Evolutionary conservation across 2,329 filamentous ascomycete genomes (phyloP).

Genomic region (Biscogniauxia marginata): DNA sequence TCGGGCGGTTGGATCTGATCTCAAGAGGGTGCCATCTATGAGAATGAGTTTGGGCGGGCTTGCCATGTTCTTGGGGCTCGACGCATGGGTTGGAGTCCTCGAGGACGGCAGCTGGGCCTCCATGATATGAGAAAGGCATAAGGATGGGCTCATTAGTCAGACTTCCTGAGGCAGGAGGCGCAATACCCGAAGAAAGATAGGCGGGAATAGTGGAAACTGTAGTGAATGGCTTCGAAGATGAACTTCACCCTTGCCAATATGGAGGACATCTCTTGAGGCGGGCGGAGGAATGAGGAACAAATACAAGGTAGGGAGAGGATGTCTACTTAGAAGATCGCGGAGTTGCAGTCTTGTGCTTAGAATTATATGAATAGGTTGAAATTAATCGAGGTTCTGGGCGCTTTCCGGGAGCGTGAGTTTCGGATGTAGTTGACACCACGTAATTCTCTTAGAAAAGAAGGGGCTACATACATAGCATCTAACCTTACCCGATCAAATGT

Average conservation of each 20-base stretch:
- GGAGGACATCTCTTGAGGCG: conserved; percentile 19
- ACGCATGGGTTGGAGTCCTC: conserved; percentile 6
- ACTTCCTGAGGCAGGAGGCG: conserved; percentile 10
- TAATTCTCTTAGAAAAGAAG: too few relatives aligned
- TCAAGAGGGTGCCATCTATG: conserved; percentile 17
- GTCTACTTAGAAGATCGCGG: too few relatives aligned
- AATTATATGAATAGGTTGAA: too few relatives aligned
- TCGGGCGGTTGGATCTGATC: conserved; percentile 6
- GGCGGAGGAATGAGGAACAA: not conserved
- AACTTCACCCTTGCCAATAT: conserved; percentile 20
- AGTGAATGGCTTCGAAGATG: conserved; percentile 17
- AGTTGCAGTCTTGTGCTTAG: too few relatives aligned
- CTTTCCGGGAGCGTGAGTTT: too few relatives aligned
- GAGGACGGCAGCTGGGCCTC: conserved; percentile 8
- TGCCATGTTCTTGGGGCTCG: conserved; percentile 11
- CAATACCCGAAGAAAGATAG: conserved; percentile 13
- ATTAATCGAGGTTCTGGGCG: too few relatives aligned
- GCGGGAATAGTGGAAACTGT: conserved; percentile 11
- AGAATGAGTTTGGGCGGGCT: conserved; percentile 6
- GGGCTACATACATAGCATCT: too few relatives aligned
- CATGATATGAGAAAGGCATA: conserved; percentile 19
- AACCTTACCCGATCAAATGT: too few relatives aligned
- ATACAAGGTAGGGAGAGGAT: not conserved
- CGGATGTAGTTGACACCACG: too few relatives aligned
- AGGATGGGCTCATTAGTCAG: conserved; percentile 17